Base-by-base conservation (phyloP, 1,284 basidiomycete species). In the Leccinum pseudoinsigne region DNA sequence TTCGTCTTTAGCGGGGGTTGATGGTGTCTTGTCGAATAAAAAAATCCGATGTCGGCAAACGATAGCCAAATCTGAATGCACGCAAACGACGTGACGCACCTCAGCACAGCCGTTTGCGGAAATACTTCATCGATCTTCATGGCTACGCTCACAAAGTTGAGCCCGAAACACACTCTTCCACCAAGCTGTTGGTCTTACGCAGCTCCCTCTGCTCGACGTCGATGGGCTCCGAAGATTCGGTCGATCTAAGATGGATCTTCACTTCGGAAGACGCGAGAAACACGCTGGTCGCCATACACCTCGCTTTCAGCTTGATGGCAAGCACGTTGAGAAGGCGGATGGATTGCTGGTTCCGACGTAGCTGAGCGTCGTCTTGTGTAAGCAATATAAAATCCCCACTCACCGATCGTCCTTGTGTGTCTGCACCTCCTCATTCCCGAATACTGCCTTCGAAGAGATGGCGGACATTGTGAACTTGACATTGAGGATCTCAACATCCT, bases 101-200 rank as follows among this genome's bases (percentile, higher is more conserved):
- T 85, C 54, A 99, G 81, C 0, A 99, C 97, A 4, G 96, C 94
- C 1, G 96, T 98, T 72, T 95, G 93, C 2, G 97, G 97, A 79
- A 96, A 99, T 1, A 92, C 88, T 71, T 97, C 94, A 74, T 98
- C 93, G 54, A 98, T 98, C 76, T 92, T 92, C 70, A 82, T 80
- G 8, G 97, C 97, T 0, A 98, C 97, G 66, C 91, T 94, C 68
- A 97, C 93, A 72, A 36, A 36, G 11, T 36, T 99, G 99, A 31
- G 97, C 97, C 62, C 99, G 86, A 66, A 99, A 81, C 97, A 99
- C 99, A 99, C 78, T 99, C 97, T 75, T 99, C 97, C 2, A 99
- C 97, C 10, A 99, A 80, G 67, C 92, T 95, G 75, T 99, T 31
- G 28, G 28, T 31, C 28, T 31, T 31, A 31, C 28, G 28, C 28